A percentile compares a stretch with the other conserved stretches of the same genome.
Evolutionary conservation across 345 rosid species (phyloP).

Genomic region (Brassica rapa): DNA sequence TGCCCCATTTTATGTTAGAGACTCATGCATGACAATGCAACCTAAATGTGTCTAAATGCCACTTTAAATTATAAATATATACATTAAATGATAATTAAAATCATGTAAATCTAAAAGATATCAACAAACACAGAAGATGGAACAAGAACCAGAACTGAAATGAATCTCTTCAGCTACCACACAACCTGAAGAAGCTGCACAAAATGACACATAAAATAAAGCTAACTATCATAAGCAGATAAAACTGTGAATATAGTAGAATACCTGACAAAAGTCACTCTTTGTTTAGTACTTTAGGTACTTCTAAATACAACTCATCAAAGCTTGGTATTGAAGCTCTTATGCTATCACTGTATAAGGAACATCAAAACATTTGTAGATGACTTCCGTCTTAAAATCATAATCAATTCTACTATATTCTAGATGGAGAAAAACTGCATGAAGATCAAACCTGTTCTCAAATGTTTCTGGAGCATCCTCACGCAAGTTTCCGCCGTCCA

Average conservation of each 20-base stretch:
- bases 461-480: slow-evolving; percentile 72
- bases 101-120: no score
- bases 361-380: background rate
- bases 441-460: slow-evolving; percentile 52
- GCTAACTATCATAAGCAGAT: background rate
- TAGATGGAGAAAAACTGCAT: background rate
- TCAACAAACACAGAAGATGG: no score
- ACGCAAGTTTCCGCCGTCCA: slow-evolving; percentile 62
- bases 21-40: no score
- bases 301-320: slow-evolving; percentile 54
- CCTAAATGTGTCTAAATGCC: no score
- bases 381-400: background rate
- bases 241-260: background rate
- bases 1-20: no score
- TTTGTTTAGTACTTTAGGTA: slow-evolving; percentile 67
- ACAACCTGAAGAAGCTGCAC: slow-evolving; percentile 22
- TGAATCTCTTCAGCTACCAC: background rate
- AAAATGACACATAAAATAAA: slow-evolving; percentile 8
- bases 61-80: no score
- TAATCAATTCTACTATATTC: background rate
- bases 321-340: slow-evolving; percentile 67
- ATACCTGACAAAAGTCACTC: slow-evolving; percentile 47
- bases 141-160: slow-evolving; percentile 13
- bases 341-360: slow-evolving; percentile 53
- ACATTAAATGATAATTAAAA: no score